phyloP scores from a whole-genome alignment of 495 filamentous ascomycete genomes.

The Podospora appendiculata region DNA sequence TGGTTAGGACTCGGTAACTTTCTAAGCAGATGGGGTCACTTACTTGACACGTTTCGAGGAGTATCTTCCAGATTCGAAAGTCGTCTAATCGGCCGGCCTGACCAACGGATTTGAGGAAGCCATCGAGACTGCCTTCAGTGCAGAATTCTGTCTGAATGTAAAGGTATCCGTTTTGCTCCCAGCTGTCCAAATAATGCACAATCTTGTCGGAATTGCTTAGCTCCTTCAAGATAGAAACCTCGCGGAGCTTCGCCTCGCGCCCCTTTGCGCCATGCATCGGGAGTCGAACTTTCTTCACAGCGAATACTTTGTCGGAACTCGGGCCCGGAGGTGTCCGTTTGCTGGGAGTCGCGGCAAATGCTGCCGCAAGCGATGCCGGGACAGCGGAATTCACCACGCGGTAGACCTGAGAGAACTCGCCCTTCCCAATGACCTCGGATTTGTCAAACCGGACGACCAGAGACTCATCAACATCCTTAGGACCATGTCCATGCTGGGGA shows the following conservation, averaged over 20 bases:
- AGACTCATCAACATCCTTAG: slow-evolving; percentile 60
- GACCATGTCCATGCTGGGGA: slow-evolving; percentile 45
- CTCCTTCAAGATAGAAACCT: slow-evolving; percentile 66
- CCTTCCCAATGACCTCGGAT: slow-evolving; percentile 69
- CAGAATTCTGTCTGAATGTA: slow-evolving; percentile 98
- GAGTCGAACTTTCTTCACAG: slow-evolving; percentile 88
- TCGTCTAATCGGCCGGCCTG: slow-evolving; percentile 83
- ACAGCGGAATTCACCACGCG: slow-evolving; percentile 49
- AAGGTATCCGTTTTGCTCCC: slow-evolving; percentile 72
- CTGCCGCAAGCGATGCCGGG: slow-evolving; percentile 13
- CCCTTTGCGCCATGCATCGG: slow-evolving; percentile 66
- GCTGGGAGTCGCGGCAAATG: slow-evolving; percentile 20
- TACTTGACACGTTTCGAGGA: slow-evolving; percentile 75
- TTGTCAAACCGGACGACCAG: slow-evolving; percentile 66
- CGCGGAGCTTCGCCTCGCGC: slow-evolving; percentile 67
- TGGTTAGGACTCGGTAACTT: no score
- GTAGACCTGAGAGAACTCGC: slow-evolving; percentile 91
- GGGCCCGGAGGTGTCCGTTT: slow-evolving; percentile 38
- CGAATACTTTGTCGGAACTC: slow-evolving; percentile 54
- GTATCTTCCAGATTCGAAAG: slow-evolving; percentile 96
- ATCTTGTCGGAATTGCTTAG: slow-evolving; percentile 74
- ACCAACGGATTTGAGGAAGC: slow-evolving; percentile 71
- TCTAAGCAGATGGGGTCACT: slow-evolving; percentile 17
- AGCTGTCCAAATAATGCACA: slow-evolving; percentile 69
- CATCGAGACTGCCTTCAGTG: slow-evolving; percentile 80